A percentile compares a stretch with the other conserved stretches of the same genome.
phyloP scores from a whole-genome alignment of 306 rosid genomes.

The Castanea crenata region DNA sequence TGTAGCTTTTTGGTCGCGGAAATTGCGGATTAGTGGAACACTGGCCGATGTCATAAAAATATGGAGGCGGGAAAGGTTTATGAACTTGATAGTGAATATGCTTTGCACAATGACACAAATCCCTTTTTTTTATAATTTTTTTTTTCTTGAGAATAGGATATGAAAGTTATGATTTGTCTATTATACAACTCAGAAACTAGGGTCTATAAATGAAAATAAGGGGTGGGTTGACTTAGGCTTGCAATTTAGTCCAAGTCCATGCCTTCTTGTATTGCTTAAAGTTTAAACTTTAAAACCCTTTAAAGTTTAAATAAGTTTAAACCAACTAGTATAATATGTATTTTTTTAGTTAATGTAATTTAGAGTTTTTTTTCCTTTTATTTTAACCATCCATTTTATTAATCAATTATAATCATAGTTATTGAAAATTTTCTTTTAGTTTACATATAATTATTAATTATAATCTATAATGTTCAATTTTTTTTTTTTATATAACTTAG shows the following conservation, averaged over 20 bases:
- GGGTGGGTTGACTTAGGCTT: neutral
- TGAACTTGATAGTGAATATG: neutral
- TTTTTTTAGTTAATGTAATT: too few species aligned
- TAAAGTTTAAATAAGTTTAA: too few species aligned
- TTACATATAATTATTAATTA: too few species aligned
- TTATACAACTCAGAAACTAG: neutral
- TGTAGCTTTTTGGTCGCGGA: slow-evolving; percentile 22
- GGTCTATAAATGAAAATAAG: neutral
- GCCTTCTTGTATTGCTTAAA: too few species aligned
- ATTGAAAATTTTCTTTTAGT: too few species aligned
- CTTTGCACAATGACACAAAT: neutral
- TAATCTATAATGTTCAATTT: too few species aligned
- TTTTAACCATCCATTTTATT: too few species aligned
- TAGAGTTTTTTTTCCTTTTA: too few species aligned
- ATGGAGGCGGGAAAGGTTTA: neutral
- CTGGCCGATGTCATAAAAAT: neutral
- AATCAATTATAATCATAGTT: too few species aligned
- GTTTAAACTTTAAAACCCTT: too few species aligned
- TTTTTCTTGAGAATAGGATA: neutral
- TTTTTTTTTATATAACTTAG: too few species aligned
- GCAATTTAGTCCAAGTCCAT: neutral
- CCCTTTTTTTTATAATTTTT: neutral
- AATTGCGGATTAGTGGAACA: slow-evolving; percentile 28
- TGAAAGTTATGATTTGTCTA: slow-evolving; percentile 31
- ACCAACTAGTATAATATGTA: too few species aligned